Conservation (phyloP, 495 filamentous ascomycete species). For the Xylaria venustula region DNA sequence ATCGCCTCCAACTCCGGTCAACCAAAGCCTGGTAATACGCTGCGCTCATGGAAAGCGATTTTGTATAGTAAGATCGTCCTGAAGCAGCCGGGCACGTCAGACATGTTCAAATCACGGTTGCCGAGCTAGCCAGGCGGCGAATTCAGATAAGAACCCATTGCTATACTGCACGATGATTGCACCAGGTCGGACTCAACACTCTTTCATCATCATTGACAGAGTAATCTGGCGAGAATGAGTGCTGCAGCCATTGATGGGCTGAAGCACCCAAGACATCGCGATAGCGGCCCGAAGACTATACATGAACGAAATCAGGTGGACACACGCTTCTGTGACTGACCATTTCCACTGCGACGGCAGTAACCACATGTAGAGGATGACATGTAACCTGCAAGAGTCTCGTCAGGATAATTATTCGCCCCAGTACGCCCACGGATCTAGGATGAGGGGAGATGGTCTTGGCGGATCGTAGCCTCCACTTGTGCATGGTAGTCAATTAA, state of each 20-base stretch:
- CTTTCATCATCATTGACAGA: background rate
- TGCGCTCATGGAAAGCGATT: constrained; percentile 63
- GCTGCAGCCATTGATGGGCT: constrained; percentile 5
- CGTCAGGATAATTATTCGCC: constrained; percentile 9
- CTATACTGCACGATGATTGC: background rate
- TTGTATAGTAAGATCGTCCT: constrained; percentile 86
- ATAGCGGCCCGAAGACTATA: background rate
- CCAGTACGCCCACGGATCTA: background rate
- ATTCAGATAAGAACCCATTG: constrained; percentile 6
- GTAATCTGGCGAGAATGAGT: background rate
- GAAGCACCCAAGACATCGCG: constrained; percentile 14
- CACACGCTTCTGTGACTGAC: constrained; percentile 45
- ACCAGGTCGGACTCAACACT: background rate
- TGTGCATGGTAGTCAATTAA: background rate
- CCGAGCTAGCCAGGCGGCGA: constrained; percentile 23
- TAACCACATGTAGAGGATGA: constrained; percentile 52
- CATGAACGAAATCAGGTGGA: constrained; percentile 11
- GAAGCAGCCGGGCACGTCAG: constrained; percentile 28
- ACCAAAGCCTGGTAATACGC: constrained; percentile 78
- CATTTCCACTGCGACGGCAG: constrained; percentile 42
- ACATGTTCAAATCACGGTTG: constrained; percentile 25
- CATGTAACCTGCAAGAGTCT: constrained; percentile 40
- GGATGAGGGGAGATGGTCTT: background rate
- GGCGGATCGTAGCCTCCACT: constrained; percentile 1
- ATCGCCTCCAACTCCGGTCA: constrained; percentile 90